Percentiles rank a stretch among this genome's conserved stretches.
phyloP scores from a whole-genome alignment of 2,329 filamentous ascomycete genomes.

The Nemania serpens region DNA sequence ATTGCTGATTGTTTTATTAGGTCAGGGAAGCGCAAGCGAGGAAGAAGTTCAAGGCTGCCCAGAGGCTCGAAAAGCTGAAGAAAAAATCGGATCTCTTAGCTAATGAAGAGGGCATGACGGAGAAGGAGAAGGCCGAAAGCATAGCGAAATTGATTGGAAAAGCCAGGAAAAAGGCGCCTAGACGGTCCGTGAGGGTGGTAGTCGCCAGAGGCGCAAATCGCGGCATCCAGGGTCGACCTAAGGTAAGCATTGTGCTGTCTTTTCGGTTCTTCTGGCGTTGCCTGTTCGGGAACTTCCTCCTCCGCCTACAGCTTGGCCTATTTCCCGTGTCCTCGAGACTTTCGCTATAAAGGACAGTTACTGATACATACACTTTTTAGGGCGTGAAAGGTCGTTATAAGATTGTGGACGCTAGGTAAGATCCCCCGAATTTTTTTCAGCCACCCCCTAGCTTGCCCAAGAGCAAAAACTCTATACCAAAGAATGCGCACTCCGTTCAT shows the following conservation, averaged over 20 bases:
- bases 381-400: conserved; percentile 30
- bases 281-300: background rate
- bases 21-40: conserved; percentile 90
- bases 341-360: background rate
- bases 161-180: conserved; percentile 80
- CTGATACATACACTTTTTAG: conserved; percentile 12
- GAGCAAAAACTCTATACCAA: too few species aligned
- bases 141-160: conserved; percentile 82
- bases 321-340: background rate
- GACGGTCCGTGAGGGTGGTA: conserved; percentile 81
- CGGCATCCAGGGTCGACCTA: conserved; percentile 83
- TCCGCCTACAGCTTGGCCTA: background rate
- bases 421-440: background rate
- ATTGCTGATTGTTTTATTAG: conserved; percentile 17
- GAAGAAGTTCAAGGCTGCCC: conserved; percentile 95
- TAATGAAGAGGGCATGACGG: conserved; percentile 88
- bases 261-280: background rate
- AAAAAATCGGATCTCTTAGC: conserved; percentile 94
- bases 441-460: background rate
- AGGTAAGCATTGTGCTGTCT: conserved; percentile 47
- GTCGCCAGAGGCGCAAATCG: conserved; percentile 85
- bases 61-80: conserved; percentile 89
- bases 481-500: too few species aligned
- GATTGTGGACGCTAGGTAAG: conserved; percentile 31
- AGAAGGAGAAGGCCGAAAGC: conserved; percentile 90